Evolutionary conservation across 1,139 yeast species (phyloP), one percentile per base, ranked within the genome.

Genomic region (Tardiomyces digboiensis): DNA sequence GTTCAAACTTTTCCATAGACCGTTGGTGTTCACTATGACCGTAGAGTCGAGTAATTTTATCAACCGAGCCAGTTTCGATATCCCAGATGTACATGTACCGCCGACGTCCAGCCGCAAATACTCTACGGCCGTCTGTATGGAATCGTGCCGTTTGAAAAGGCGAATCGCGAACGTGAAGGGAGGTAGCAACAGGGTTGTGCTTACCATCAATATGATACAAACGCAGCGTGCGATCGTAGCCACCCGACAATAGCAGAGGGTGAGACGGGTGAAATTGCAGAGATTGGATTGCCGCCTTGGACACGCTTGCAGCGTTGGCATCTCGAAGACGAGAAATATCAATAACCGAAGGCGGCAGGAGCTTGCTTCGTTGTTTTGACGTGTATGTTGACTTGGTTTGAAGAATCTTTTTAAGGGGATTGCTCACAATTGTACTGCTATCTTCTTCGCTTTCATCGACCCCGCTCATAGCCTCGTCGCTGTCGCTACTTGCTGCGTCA

Each of bases 161-260:
- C 7, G 87, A 75, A 52, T 84, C 80, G 47, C 80, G 76, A 47
- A 91, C 70, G 61, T 81, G 86, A 50, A 91, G 68, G 38, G 95
- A 82, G 2, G 96, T 82, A 16, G 89, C 93, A 41, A 88, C 66
- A 45, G 78, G 80, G 60, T 93, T 93, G 47, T 67, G 61, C 59
- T 83, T 85, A n/a, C 97, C 97, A 60, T 91, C 98, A 47, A 89
- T 78, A 58, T 91, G 95, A 61, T 81, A 91, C 21, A 93, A 70
- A 56, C 98, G 72, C 46, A 91, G 62, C 0, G 97, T 84, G 56
- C 87, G 76, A 61, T 93, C 99, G 59, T 82, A 88, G 21, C 99
- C 99, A 48, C 93, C 94, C 0, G 96, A 84, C 48, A 91, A 66
- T 41, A 91, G 66, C 39, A 93, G 67, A 22, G 98, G 95, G 56